phyloP scores from a whole-genome alignment of 2,329 filamentous ascomycete genomes.

The Hymenoscyphus fructigenus region DNA sequence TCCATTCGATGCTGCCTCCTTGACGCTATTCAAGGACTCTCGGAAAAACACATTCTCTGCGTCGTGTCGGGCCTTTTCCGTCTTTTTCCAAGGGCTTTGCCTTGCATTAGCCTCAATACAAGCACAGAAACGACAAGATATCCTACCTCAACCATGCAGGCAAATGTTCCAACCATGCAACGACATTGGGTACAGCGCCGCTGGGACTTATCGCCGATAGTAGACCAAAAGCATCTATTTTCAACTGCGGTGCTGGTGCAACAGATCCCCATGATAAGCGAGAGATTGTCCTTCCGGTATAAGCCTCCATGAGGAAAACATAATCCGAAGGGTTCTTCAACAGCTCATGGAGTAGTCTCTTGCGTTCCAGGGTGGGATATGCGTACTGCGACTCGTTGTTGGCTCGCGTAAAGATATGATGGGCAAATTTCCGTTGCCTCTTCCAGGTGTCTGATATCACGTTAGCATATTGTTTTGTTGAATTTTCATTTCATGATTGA shows the following conservation, averaged over 20 bases:
- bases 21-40: slow-evolving; percentile 41
- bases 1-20: slow-evolving; percentile 36
- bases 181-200: slow-evolving; percentile 47
- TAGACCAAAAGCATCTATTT: slow-evolving; percentile 47
- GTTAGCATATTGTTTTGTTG: slow-evolving; percentile 7
- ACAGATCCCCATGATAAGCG: slow-evolving; percentile 48
- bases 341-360: slow-evolving; percentile 42
- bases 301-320: slow-evolving; percentile 48
- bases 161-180: slow-evolving; percentile 45
- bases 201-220: slow-evolving; percentile 47
- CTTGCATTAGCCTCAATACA: not conserved
- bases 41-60: slow-evolving; percentile 42
- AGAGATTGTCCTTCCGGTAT: slow-evolving; percentile 47
- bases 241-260: slow-evolving; percentile 41
- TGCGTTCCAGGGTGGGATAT: slow-evolving; percentile 44
- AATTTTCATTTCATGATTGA: not conserved
- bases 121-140: not conserved
- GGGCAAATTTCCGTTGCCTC: slow-evolving; percentile 47
- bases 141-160: slow-evolving; percentile 38
- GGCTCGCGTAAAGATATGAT: slow-evolving; percentile 44
- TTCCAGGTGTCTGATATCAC: slow-evolving; percentile 46
- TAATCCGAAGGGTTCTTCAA: slow-evolving; percentile 43
- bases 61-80: slow-evolving; percentile 42
- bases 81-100: slow-evolving; percentile 44
- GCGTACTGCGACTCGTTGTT: slow-evolving; percentile 41